Evolutionary conservation across 2,329 filamentous ascomycete genomes (phyloP), one percentile per base, ranked within the genome.

Genomic region (Penicillium sp.): DNA sequence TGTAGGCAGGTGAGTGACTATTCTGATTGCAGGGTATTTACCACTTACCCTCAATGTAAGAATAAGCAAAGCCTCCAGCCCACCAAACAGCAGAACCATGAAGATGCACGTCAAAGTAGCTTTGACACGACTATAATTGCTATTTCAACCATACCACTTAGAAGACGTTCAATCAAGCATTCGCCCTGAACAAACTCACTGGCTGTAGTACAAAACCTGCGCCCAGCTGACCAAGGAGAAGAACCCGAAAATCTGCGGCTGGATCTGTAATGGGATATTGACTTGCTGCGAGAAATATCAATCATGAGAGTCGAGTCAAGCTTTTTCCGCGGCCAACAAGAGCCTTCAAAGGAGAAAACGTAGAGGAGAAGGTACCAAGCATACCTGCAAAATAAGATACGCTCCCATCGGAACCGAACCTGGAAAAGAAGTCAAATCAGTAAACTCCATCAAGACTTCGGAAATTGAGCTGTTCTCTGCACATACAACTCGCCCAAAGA

Each of bases 21-120:
- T 23, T 13, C 19, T 5, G n/a, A n/a, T n/a, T n/a, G n/a, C n/a
- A n/a, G 24, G 5, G 19, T 40, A 16, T 6, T 3, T 14, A 40
- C 13, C 19, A 13, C 74, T 50, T 71, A 84, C 83, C 58, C 77
- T 75, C 18, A 88, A 68, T 0, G 80, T 82, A 13, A 88, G 60
- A 54, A 88, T 82, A 23, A 88, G 71, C 13, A 83, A 75, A 1
- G 77, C 72, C 64, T 88, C 82, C 16, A 83, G 66, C 0, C 81
- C 81, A 1, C 75, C 84, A 60, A 85, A 84, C 5, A 76, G 50
- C 2, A 67, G 59, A 3, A 73, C 75, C 1, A 78, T 73, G 1
- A 60, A 67, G 0, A 80, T 31, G 1, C 75, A 80, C 1, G 79
- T 39, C 0, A 75, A 31, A 1, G 72, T 66, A 1, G 80, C 79